Base-by-base conservation (phyloP, 179 eudicot genomes). In the Dionaea muscipula region DNA sequence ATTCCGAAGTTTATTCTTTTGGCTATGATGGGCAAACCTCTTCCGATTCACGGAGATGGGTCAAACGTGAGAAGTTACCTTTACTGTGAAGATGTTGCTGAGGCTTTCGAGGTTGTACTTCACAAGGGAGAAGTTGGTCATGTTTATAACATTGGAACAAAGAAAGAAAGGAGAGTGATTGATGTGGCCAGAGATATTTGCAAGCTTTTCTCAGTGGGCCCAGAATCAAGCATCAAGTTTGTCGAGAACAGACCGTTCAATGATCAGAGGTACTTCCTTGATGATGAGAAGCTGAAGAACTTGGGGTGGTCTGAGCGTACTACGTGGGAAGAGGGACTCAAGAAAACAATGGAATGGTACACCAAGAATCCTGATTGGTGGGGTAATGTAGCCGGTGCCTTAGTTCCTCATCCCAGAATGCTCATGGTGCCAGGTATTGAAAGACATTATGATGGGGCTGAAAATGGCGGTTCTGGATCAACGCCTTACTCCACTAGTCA, bases 331-430 rank as follows among this genome's bases (percentile, higher is more conserved):
- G 81, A 72, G 25, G 81, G 81, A 5, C 43, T 76, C 28, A 72
- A 60, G 45, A 72, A 69, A 60, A 76, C 81, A 0, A 79, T 79
- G 63, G 80, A 79, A 21, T 79, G 84, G 84, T 86, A 86, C 57
- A 68, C 72, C 19, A 57, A 62, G 37, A 74, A 83, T 43, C 94
- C 96, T 17, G 75, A 80, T 26, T 87, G 89, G 89, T 87, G 96
- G 96, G 96, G 96, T 22, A 84, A 87, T 75, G 96, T 87, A 15
- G 78, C 96, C 1, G 96, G 96, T 39, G 96, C 96, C 21, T 50
- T 87, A 60, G 78, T 87, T 60, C 94, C 96, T 51, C 96, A 87
- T 67, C 96, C 94, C 16, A 74, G 94, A 20, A 87, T 83, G 95
- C 68, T 86, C 53, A 86, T 84, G 95, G 81, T 86, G 93, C 95